These are phyloP conservation scores for Taiozyma sp. DNA, from an alignment of 1,139 yeast genomes.

Conservation along the genomic window DNA sequence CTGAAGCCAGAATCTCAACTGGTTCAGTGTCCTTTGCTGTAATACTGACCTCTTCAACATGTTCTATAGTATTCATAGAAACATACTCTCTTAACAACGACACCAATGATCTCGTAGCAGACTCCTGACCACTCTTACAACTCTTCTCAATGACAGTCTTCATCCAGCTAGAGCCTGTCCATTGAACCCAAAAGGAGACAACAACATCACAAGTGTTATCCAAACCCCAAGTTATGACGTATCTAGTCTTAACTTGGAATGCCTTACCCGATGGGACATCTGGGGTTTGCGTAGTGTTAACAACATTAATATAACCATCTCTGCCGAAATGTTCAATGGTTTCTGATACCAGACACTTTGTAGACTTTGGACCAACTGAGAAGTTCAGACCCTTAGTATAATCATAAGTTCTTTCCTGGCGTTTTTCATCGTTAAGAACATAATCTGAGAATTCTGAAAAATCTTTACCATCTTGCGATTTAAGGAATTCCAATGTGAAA, in stretches of 20 bases:
- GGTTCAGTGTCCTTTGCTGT: not conserved
- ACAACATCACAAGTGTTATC: conserved; percentile 58
- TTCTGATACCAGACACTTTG: conserved; percentile 76
- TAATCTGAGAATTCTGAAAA: conserved; percentile 48
- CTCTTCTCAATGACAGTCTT: conserved; percentile 90
- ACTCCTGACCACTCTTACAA: conserved; percentile 80
- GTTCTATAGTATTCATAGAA: conserved; percentile 9
- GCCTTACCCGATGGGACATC: conserved; percentile 93
- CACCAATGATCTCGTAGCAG: conserved; percentile 37
- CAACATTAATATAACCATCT: conserved; percentile 49
- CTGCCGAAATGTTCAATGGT: conserved; percentile 58
- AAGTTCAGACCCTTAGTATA: conserved; percentile 79
- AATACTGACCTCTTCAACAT: conserved; percentile 5
- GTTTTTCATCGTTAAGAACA: conserved; percentile 35
- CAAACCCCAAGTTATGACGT: conserved; percentile 71
- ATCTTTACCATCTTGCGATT: conserved; percentile 67
- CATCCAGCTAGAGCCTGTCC: conserved; percentile 93
- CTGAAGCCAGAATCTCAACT: not conserved
- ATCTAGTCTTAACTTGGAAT: conserved; percentile 70
- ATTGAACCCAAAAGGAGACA: conserved; percentile 67
- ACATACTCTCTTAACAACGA: conserved; percentile 10
- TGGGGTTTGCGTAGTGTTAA: conserved; percentile 75
- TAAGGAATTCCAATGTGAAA: conserved; percentile 47
- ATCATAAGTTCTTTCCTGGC: conserved; percentile 52
- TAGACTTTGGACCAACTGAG: conserved; percentile 92